phyloP scores from a whole-genome alignment of 140 eudicot genomes.

The Anethum foeniculum region DNA sequence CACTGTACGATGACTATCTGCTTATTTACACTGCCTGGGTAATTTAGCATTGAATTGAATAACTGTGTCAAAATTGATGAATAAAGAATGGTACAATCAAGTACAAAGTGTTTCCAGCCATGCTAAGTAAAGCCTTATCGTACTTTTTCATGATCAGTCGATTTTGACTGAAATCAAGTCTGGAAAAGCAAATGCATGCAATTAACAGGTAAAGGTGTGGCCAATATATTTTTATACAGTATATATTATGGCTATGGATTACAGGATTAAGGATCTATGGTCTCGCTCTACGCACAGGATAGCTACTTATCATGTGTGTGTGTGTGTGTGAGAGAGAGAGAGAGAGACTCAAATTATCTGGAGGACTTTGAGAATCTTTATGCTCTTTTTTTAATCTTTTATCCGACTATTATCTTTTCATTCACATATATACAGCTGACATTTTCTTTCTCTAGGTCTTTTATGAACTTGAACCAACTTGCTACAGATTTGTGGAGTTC shows the following conservation, averaged over 20 bases:
- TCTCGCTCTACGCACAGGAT: not conserved
- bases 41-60: not conserved
- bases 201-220: not conserved
- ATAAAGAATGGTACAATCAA: not conserved
- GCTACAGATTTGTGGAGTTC: not conserved
- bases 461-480: not conserved
- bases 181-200: conserved; percentile 4
- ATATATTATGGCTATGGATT: not conserved
- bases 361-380: not conserved
- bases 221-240: not conserved
- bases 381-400: not conserved
- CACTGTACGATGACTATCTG: not conserved
- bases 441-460: not conserved
- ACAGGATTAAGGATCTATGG: not conserved
- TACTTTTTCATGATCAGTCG: not conserved
- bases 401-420: not conserved
- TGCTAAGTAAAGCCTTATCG: not conserved
- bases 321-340: not conserved
- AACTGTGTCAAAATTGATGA: not conserved
- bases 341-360: not conserved
- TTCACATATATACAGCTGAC: not conserved
- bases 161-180: not conserved
- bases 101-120: not conserved
- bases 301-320: not conserved
- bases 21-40: not conserved